Base-by-base conservation (phyloP, 2,329 filamentous ascomycete genomes). In the Tolypocladium cylindrosporum region DNA sequence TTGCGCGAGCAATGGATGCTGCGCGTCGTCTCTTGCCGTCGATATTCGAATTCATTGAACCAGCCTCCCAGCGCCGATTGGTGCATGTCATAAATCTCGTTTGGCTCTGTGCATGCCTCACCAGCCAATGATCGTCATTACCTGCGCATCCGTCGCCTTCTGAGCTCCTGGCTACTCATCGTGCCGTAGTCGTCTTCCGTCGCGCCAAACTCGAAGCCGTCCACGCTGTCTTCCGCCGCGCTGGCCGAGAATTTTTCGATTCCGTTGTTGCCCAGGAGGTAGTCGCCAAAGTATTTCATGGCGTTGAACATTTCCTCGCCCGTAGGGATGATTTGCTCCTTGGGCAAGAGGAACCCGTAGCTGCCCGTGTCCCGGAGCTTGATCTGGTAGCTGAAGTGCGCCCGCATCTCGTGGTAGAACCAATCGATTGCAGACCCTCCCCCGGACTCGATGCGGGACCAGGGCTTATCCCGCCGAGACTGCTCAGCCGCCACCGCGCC, bases 361-460 rank as follows among this genome's bases (percentile, higher is more conserved):
- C 86, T 94, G 11, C 94, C 94, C 0, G 89, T 94, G 70, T 99
- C 94, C 54, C 94, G 81, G 36, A 99, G 78, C 75, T 97, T 97
- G 74, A 94, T 88, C 77, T 97, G 94, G 71, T 95, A 97, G 59
- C 91, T 89, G 70, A 90, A 96, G 61, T 84, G 86, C 21, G 93
- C 89, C 53, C 81, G 78, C 61, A 97, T 74, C 66, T 95, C 88
- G 65, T 96, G 90, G 70, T 96, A 96, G 73, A 99, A 96, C 85
- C 90, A 97, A 72, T 97, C 94, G 48, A 97, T 84, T 1, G 90
- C 90, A 54, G 89, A 92, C 3, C 93, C 93, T 43, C 93, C 92
- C 4, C 87, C 85, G 0, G 82, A 82, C 68, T 94, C 89, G 61
- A 92, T 83, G 43, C 84, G 77, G 3, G 69, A 63, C 64, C 64